Percentiles rank a stretch among this genome's conserved stretches.
phyloP scores from a whole-genome alignment of 257 asterid species.

The Capsicum chinense region DNA sequence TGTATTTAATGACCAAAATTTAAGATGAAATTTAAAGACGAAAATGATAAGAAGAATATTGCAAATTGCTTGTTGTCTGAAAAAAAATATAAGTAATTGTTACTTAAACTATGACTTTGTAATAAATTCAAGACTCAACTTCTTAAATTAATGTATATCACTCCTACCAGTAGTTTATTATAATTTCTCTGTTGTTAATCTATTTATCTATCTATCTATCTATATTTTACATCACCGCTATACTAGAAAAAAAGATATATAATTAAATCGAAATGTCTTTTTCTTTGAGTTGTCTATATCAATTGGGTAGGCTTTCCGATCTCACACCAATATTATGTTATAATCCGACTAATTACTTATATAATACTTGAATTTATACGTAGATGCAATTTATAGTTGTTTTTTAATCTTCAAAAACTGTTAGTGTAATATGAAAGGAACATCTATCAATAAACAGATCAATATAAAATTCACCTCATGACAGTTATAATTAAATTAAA shows the following conservation, averaged over 20 bases:
- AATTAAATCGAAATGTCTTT: background rate
- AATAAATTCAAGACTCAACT: background rate
- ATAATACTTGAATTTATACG: too few relatives aligned
- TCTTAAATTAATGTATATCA: background rate
- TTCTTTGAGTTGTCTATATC: background rate
- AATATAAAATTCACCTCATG: background rate
- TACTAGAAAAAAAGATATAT: too few relatives aligned
- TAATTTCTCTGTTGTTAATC: background rate
- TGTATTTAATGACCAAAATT: too few relatives aligned
- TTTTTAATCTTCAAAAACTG: too few relatives aligned
- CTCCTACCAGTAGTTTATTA: background rate
- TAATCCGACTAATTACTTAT: fast-evolving
- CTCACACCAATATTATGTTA: background rate
- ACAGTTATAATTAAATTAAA: too few relatives aligned
- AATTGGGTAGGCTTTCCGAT: background rate
- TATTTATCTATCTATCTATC: background rate
- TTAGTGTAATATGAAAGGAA: too few relatives aligned
- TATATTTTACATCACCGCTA: too few relatives aligned
- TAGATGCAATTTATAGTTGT: too few relatives aligned
- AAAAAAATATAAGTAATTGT: background rate
- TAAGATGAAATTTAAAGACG: background rate
- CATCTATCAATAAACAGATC: too few relatives aligned
- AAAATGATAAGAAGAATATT: background rate
- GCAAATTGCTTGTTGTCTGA: background rate
- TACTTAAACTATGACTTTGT: background rate